Evolutionary conservation across 805 yeast species (phyloP), one percentile per base, ranked within the genome.

Genomic region (Saccharomycopsis guyanensis): DNA sequence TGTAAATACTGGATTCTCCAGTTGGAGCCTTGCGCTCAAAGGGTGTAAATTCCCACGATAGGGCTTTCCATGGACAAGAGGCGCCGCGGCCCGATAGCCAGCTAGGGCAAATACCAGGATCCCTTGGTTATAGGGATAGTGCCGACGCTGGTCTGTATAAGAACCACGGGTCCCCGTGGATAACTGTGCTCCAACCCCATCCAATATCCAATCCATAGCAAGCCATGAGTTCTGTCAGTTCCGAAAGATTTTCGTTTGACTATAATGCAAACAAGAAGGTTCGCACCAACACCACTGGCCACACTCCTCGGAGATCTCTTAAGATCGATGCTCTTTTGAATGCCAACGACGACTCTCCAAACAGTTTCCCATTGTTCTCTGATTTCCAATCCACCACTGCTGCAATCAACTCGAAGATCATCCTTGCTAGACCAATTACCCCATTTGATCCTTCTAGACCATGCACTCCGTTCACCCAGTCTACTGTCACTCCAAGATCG

Each of bases 291-390:
- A 25, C 16, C 43, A 29, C 29, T 10, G 29, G 41, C 22, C 31
- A 32, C 31, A 46, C 51, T 16, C 51, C 53, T 10, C 36, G 48
- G 32, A 46, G 45, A 42, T 29, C 53, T 2, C 43, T 50, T 18
- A 50, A 47, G 25, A 50, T 50, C 7, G 24, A 45, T 20, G 37
- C 51, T 3, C 41, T 50, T 13, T 41, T 50, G 23, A 50, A 50
- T 29, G 23, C 40, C 32, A 43, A 29, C 13, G 40, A 44, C 16
- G 51, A 42, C 4, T 19, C 15, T 16, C 42, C 49, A 6, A 46
- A 46, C 22, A 38, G 36, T 27, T 50, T 50, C 38, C 51, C 51
- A 12, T 27, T 43, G 12, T 50, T 50, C 43, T 24, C 43, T 12
- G 19, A 39, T 15, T 47, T 47, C 43, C 48, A 47, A 20, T 44